Evolutionary conservation across 176 grass and related monocot species (phyloP).

Genomic region (Thinopyrum elongatum): DNA sequence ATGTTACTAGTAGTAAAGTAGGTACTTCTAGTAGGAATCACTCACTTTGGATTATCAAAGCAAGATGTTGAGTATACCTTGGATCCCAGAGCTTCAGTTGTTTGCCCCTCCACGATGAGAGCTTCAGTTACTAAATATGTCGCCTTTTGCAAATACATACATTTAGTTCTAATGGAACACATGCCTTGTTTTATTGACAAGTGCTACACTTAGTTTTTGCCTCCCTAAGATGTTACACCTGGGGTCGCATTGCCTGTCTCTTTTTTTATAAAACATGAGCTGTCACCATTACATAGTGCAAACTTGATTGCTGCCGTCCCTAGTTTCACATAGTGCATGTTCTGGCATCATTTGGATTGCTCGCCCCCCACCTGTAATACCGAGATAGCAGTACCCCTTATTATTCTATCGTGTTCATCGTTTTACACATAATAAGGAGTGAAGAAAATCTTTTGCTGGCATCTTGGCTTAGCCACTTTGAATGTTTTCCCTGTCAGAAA

Average conservation of each 20-base stretch:
- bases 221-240: constrained; percentile 8
- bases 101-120: not conserved
- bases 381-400: constrained; percentile 13
- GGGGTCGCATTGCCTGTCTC: not conserved
- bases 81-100: not conserved
- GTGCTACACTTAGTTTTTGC: not conserved
- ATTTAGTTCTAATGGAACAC: not conserved
- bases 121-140: not conserved
- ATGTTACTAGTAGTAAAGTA: not conserved
- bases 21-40: not conserved
- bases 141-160: not conserved
- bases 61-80: not conserved
- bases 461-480: no score
- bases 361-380: constrained; percentile 31
- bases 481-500: no score
- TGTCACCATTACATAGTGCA: constrained; percentile 44
- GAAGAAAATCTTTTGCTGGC: no score
- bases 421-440: no score
- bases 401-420: constrained; percentile 21
- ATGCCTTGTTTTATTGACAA: not conserved
- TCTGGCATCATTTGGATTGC: constrained; percentile 43
- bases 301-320: constrained; percentile 28
- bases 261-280: not conserved
- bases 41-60: not conserved
- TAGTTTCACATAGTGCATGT: constrained; percentile 28